These are phyloP conservation scores for Spinacia oleracea DNA, from an alignment of 179 eudicot species.

Conservation along the genomic window DNA sequence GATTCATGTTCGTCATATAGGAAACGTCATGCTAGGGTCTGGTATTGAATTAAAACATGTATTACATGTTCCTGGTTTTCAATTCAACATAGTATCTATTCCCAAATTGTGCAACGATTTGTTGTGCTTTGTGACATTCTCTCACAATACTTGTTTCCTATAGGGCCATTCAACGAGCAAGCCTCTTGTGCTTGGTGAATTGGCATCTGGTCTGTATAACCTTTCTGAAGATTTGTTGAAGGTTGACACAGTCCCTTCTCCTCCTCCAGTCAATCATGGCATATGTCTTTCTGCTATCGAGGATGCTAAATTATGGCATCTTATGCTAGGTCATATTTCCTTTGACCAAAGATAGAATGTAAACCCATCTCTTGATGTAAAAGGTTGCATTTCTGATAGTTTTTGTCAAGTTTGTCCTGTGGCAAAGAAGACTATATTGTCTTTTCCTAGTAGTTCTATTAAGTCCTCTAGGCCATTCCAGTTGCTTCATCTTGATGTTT, in stretches of 20 bases:
- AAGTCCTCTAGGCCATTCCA: neutral
- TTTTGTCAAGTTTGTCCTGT: neutral
- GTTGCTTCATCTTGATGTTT: neutral
- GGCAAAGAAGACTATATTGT: neutral
- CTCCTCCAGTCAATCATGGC: too few species aligned
- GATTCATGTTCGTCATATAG: neutral
- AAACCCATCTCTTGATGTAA: accelerated
- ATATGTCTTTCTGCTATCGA: too few species aligned
- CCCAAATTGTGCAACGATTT: neutral
- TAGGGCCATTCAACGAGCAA: too few species aligned
- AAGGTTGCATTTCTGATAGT: neutral
- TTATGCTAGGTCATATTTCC: neutral
- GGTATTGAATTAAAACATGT: neutral
- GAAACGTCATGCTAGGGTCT: neutral
- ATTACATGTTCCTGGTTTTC: neutral
- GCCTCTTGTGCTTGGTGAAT: too few species aligned
- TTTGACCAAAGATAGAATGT: neutral
- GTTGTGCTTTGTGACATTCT: neutral
- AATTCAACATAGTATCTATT: neutral
- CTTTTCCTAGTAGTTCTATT: neutral
- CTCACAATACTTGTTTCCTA: neutral
- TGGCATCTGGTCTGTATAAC: too few species aligned
- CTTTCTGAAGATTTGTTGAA: too few species aligned
- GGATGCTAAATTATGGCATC: too few species aligned
- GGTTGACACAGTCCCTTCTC: too few species aligned